Conservation (phyloP, 2,329 filamentous ascomycete species). For the Talaromyces islandicus region DNA sequence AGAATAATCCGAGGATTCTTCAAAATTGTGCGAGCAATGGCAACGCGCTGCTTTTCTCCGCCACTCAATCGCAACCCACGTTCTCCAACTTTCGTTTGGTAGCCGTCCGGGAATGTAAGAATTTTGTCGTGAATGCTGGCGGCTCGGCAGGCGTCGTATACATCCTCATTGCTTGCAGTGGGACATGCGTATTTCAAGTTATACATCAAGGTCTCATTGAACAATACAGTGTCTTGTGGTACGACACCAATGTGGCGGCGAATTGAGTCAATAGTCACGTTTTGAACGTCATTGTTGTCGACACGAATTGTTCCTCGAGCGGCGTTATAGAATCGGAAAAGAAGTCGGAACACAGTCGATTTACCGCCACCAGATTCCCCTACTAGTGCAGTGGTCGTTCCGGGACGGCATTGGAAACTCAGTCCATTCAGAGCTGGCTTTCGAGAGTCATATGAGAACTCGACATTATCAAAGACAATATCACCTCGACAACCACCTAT, state of each 20-base stretch:
- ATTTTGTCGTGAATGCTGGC: constrained; percentile 93
- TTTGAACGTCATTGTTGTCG: constrained; percentile 76
- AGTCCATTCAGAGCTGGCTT: constrained; percentile 80
- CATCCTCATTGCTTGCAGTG: constrained; percentile 70
- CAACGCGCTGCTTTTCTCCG: constrained; percentile 88
- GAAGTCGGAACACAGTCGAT: constrained; percentile 88
- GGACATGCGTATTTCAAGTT: constrained; percentile 88
- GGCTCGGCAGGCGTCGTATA: constrained; percentile 74
- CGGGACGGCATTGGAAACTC: constrained; percentile 77
- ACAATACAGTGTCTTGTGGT: constrained; percentile 90
- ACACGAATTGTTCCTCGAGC: constrained; percentile 73
- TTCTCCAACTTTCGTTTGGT: constrained; percentile 85
- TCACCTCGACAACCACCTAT: constrained; percentile 69
- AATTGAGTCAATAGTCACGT: constrained; percentile 89
- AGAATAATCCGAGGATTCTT: constrained; percentile 90
- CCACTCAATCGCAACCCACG: constrained; percentile 80
- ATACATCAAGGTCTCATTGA: constrained; percentile 93
- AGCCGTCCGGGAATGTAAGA: constrained; percentile 78
- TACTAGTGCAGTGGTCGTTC: constrained; percentile 91
- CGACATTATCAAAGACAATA: constrained; percentile 80
- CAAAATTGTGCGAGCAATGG: constrained; percentile 86
- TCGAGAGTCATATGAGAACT: constrained; percentile 82
- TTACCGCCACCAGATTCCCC: constrained; percentile 96
- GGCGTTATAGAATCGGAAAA: constrained; percentile 95
- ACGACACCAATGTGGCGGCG: constrained; percentile 89